A percentile compares a stretch with the other conserved stretches of the same genome.
phyloP scores from a whole-genome alignment of 495 filamentous ascomycete genomes.

The Xylaria longipes region DNA sequence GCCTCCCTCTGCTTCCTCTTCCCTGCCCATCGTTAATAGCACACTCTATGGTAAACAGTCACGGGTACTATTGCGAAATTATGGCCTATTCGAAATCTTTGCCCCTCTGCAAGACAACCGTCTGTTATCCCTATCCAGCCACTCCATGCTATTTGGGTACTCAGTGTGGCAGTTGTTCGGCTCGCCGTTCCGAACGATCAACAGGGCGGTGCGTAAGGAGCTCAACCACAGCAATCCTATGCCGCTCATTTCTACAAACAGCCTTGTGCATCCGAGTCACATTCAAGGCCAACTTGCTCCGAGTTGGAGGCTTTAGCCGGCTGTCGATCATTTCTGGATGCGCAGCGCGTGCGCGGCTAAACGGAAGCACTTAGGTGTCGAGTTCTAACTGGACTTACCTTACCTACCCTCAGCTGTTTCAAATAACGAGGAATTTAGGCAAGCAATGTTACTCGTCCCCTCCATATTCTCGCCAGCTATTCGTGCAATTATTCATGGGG shows the following conservation, averaged over 20 bases:
- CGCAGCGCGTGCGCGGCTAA: slow-evolving; percentile 18
- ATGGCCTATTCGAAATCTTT: not conserved
- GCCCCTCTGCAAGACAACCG: not conserved
- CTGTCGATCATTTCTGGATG: slow-evolving; percentile 17
- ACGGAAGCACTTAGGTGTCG: slow-evolving; percentile 2
- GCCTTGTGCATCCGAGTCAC: not conserved
- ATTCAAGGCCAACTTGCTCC: slow-evolving; percentile 16
- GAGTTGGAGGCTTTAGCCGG: slow-evolving; percentile 23
- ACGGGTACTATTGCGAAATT: not conserved
- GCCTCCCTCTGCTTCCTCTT: not conserved
- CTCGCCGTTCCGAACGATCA: slow-evolving; percentile 23
- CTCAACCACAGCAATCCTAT: slow-evolving; percentile 10
- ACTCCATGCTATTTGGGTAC: not conserved
- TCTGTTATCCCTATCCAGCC: not conserved
- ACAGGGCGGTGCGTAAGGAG: slow-evolving; percentile 7
- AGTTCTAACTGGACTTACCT: slow-evolving; percentile 20
- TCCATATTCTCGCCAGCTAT: slow-evolving; percentile 1
- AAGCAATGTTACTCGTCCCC: slow-evolving; percentile 1
- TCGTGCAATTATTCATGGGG: slow-evolving; percentile 6
- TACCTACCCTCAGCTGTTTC: slow-evolving; percentile 15
- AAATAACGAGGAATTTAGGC: slow-evolving; percentile 24
- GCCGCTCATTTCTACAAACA: slow-evolving; percentile 5
- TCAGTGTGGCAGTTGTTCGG: slow-evolving; percentile 17
- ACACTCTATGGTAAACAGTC: not conserved
- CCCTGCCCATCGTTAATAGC: not conserved